Evolutionary conservation across 371 early-diverging fungal species (phyloP), one percentile per base, ranked within the genome.

Genomic region (Conidiobolus incongruus): DNA sequence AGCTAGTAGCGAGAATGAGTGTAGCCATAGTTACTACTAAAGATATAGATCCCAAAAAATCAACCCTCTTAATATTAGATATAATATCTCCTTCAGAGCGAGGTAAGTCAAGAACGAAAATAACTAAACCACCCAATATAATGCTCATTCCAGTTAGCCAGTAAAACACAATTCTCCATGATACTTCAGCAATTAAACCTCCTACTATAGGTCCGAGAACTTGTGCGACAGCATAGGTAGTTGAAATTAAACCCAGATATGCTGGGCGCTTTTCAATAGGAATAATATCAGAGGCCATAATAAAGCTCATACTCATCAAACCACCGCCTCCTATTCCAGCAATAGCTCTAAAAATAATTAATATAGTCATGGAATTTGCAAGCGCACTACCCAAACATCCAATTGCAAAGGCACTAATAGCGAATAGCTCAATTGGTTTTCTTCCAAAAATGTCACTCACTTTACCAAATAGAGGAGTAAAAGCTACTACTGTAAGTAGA

Each of bases 251-350:
- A 2, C 69, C 60, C 48, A 73, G 64, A 40, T 72, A 77, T 7
- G 69, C 63, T 22, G 71, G 75, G 0, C 84, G 66, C 17, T 82
- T 65, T 10, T 63, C 53, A n/a, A 77, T 35, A 7, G 78, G 59
- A 0, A 56, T 51, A 20, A 87, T 56, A 42, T 90, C 91, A 1
- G 76, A 61, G 17, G 81, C 68, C 34, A 80, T 71, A 37, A 81
- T 70, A 47, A 78, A 56, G 24, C 64, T 65, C 44, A 79, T 49
- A 33, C 66, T 63, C 45, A 75, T 64, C 56, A 79, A 65, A 5
- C 77, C 77, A 23, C 73, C 76, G 20, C 67, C 70, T 7, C 75
- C 80, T 5, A 74, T 40, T 1, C 80, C 80, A 1, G 65, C 56
- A 35, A 72, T 49, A 0, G 72, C 77, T 31, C 78, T 62, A 30